Conservation (phyloP, 2,329 filamentous ascomycete species). For the Fusarium chaquense region DNA sequence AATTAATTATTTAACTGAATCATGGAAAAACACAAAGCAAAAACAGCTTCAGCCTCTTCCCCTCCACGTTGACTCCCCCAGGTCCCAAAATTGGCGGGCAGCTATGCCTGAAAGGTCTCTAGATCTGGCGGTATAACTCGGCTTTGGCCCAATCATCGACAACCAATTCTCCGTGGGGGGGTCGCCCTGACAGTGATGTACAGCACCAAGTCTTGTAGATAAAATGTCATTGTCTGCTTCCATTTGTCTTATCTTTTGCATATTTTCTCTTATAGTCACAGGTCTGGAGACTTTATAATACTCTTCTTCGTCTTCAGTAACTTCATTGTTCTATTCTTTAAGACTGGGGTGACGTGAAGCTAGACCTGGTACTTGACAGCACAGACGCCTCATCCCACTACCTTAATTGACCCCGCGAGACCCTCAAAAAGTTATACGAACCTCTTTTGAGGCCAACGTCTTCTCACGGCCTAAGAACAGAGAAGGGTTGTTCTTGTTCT, state of each 20-base stretch:
- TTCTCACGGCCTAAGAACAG: not conserved
- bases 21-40: not conserved
- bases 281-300: not conserved
- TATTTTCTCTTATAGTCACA: not conserved
- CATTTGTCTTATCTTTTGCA: slow-evolving; percentile 1
- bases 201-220: slow-evolving; percentile 1
- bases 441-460: slow-evolving; percentile 21
- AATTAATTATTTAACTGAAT: not conserved
- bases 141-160: slow-evolving; percentile 40
- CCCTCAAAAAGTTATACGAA: slow-evolving; percentile 22
- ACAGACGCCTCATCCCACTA: slow-evolving; percentile 20
- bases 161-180: slow-evolving; percentile 41
- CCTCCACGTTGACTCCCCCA: slow-evolving; percentile 12
- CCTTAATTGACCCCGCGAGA: slow-evolving; percentile 33
- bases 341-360: not conserved
- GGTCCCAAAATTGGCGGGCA: slow-evolving; percentile 29
- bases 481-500: not conserved
- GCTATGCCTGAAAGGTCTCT: slow-evolving; percentile 36
- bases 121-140: slow-evolving; percentile 39
- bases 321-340: not conserved
- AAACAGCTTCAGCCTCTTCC: not conserved
- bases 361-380: not conserved
- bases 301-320: not conserved
- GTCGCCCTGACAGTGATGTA: slow-evolving; percentile 32
- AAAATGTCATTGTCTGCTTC: slow-evolving; percentile 23